These are phyloP conservation scores for Lentinus tigrinus DNA, from an alignment of 768 basidiomycete genomes.

Conservation along the genomic window DNA sequence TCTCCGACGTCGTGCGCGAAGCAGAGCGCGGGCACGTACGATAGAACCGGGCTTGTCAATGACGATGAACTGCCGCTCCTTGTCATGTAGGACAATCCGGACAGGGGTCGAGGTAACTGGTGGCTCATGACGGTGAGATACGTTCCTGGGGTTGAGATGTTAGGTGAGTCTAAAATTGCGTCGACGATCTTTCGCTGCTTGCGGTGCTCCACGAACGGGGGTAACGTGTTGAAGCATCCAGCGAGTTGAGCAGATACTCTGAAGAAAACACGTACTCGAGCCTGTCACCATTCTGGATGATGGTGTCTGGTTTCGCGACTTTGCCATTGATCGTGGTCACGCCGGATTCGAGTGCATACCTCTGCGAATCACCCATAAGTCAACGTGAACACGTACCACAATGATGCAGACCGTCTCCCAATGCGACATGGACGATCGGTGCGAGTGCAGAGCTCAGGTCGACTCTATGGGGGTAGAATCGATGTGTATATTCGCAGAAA, in stretches of 20 bases:
- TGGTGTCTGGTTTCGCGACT: constrained; percentile 72
- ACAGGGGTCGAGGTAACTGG: constrained; percentile 86
- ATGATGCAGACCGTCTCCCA: not conserved
- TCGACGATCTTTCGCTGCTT: no score
- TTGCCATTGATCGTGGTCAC: constrained; percentile 96
- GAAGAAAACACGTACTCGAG: constrained; percentile 86
- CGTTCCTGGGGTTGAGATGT: no score
- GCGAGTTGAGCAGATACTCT: no score
- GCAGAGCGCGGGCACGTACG: constrained; percentile 54
- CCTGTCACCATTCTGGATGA: constrained; percentile 84
- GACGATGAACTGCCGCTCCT: constrained; percentile 79
- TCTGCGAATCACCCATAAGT: constrained; percentile 32
- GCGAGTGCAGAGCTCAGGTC: not conserved
- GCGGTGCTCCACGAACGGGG: no score
- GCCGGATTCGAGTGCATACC: constrained; percentile 82
- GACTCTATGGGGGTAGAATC: not conserved
- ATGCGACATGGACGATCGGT: not conserved
- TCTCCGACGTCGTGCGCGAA: no score
- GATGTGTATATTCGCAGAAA: not conserved
- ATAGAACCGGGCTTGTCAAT: constrained; percentile 97
- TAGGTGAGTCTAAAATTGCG: no score
- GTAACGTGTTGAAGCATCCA: no score
- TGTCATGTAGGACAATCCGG: constrained; percentile 74
- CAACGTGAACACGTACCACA: not conserved
- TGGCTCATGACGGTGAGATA: constrained; percentile 96